A percentile compares a stretch with the other conserved stretches of the same genome.
Evolutionary conservation across 371 early-diverging fungal genomes (phyloP).

Genomic region (Rhizomucor pusillus): DNA sequence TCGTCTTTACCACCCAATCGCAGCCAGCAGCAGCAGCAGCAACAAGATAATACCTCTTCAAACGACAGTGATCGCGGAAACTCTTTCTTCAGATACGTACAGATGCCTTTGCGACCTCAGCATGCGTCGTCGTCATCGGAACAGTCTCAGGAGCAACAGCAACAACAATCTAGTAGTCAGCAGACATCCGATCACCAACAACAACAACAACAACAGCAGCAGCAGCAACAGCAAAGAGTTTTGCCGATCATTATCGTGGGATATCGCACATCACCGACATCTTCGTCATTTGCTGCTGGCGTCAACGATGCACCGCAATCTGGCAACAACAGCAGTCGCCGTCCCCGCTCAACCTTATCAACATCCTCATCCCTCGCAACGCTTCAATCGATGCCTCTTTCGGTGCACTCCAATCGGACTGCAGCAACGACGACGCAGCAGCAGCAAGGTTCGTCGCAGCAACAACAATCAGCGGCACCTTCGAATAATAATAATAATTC

Average conservation of each 20-base stretch:
- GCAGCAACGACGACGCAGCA: slow-evolving; percentile 2
- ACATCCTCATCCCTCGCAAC: slow-evolving; percentile 26
- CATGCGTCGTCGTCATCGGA: not conserved
- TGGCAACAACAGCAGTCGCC: slow-evolving; percentile 5
- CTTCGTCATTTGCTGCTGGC: not conserved
- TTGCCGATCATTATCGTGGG: slow-evolving; percentile 22
- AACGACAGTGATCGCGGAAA: not conserved
- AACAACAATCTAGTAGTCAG: slow-evolving; percentile 6
- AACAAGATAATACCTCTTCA: not conserved
- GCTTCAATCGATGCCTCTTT: slow-evolving; percentile 25
- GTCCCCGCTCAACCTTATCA: slow-evolving; percentile 22
- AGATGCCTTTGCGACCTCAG: slow-evolving; percentile 12
- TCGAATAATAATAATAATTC: not conserved
- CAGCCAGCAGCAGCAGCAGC: slow-evolving; percentile 13
- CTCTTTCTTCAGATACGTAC: slow-evolving; percentile 16
- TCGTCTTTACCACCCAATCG: slow-evolving; percentile 11
- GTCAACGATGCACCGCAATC: slow-evolving; percentile 1
- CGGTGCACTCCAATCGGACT: slow-evolving; percentile 20
- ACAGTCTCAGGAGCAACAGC: slow-evolving; percentile 1
- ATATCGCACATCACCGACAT: slow-evolving; percentile 15
- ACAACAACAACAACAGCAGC: not conserved
- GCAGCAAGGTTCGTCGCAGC: slow-evolving; percentile 1
- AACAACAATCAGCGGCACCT: slow-evolving; percentile 1
- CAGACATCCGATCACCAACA: not conserved
- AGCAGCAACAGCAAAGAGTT: slow-evolving; percentile 2